These are phyloP conservation scores for Mortierella sp. DNA, from an alignment of 371 early-diverging fungal genomes.

Conservation along the genomic window DNA sequence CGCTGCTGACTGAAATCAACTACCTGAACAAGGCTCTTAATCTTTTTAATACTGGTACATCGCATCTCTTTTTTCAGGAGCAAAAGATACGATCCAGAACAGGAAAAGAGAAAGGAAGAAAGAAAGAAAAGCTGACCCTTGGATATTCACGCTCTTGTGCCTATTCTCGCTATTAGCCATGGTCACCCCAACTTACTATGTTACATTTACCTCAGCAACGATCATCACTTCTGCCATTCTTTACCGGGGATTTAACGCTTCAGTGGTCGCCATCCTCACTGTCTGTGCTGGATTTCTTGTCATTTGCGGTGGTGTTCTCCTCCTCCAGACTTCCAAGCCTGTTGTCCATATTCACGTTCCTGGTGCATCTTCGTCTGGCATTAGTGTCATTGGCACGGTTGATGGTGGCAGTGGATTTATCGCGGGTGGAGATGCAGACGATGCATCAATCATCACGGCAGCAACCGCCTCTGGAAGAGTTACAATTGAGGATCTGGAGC, in stretches of 20 bases:
- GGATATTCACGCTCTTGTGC: too few species aligned
- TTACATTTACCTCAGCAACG: conserved; percentile 93
- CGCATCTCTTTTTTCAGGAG: too few species aligned
- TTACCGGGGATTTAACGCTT: conserved; percentile 87
- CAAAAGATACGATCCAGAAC: too few species aligned
- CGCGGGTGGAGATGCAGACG: too few species aligned
- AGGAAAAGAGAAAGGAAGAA: too few species aligned
- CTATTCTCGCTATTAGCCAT: conserved; percentile 59
- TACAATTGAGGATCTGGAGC: conserved; percentile 41
- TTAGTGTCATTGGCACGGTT: conserved; percentile 22
- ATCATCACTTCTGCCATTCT: conserved; percentile 90
- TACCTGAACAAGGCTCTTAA: conserved; percentile 98
- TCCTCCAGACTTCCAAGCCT: conserved; percentile 54
- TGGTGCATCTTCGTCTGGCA: conserved; percentile 23
- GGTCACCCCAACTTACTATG: conserved; percentile 95
- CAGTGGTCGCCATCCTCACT: conserved; percentile 80
- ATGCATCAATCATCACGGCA: too few species aligned
- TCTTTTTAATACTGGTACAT: conserved; percentile 80
- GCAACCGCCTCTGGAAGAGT: too few species aligned
- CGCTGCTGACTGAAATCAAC: conserved; percentile 90
- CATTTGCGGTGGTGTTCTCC: conserved; percentile 69
- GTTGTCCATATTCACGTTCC: conserved; percentile 36
- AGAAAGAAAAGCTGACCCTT: too few species aligned
- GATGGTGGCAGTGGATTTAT: too few species aligned
- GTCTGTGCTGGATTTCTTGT: conserved; percentile 90